These are phyloP conservation scores for Orbilia blumenaviensis DNA, from an alignment of 2,329 filamentous ascomycete genomes.

Conservation along the genomic window DNA sequence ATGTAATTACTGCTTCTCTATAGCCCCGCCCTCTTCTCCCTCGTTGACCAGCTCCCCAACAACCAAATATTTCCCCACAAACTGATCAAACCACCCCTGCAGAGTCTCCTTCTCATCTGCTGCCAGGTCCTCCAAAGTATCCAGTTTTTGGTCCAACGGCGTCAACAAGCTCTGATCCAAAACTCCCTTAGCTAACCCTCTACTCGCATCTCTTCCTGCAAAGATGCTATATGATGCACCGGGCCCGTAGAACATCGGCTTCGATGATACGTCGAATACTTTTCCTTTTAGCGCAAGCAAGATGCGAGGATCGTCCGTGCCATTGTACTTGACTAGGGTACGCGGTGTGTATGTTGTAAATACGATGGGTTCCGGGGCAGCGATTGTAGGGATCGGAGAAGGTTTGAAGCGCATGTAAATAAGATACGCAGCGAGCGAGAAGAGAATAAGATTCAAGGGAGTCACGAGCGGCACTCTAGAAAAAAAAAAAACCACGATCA, in stretches of 20 bases:
- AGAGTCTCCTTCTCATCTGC: constrained; percentile 69
- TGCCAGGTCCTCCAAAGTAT: constrained; percentile 67
- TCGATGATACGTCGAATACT: constrained; percentile 83
- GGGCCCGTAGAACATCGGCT: constrained; percentile 95
- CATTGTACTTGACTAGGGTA: constrained; percentile 86
- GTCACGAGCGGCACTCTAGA: constrained; percentile 65
- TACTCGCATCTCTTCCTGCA: constrained; percentile 86
- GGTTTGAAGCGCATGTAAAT: constrained; percentile 68
- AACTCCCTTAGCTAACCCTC: constrained; percentile 87
- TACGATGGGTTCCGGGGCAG: constrained; percentile 68
- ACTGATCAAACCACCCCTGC: constrained; percentile 90
- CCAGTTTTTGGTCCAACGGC: constrained; percentile 69
- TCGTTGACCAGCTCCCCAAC: constrained; percentile 80
- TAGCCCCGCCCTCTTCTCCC: constrained; percentile 51
- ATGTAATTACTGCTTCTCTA: background rate
- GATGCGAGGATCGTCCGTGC: constrained; percentile 75
- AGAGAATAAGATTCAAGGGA: constrained; percentile 71
- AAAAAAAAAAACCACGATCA: too few species aligned
- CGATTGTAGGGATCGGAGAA: constrained; percentile 63
- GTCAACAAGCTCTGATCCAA: constrained; percentile 97
- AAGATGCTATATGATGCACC: constrained; percentile 97
- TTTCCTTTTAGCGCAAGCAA: constrained; percentile 90
- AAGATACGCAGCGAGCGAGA: constrained; percentile 68
- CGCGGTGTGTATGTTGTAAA: constrained; percentile 77
- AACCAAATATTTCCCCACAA: constrained; percentile 92